Evolutionary conservation across 441 rosid genomes (phyloP), one percentile per base, ranked within the genome.

Genomic region (Bocquillonia castaneifolia): DNA sequence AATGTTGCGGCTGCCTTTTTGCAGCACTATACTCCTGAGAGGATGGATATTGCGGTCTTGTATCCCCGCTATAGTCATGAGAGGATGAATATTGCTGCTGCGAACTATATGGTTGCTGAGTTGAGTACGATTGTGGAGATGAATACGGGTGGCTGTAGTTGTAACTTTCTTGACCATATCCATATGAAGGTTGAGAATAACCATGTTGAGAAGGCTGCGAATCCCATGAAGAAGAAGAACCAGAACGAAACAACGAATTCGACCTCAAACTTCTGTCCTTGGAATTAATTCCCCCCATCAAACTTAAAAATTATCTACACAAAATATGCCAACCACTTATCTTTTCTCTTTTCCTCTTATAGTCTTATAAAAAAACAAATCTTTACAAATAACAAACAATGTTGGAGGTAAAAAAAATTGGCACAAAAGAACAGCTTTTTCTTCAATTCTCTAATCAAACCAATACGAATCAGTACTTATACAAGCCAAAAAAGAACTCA

Each of bases 221-320:
- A 79, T 76, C 82, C 85, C 86, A 72, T 9, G 85, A 74, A 29
- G 90, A 78, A 36, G 90, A 78, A 8, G 91, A 80, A 76, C 74
- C 47, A 8, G 88, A 79, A 7, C 80, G 79, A 15, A 22, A 23
- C 1, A 80, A 72, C 34, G 91, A 79, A 71, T 60, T 69, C 69
- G 83, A 81, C 72, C 84, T 77, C 86, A 75, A 81, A 57, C 77
- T 81, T 4, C 36, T 77, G 29, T 84, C 93, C 66, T 72, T 85
- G 1, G 97, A 91, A 73, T 67, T 85, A 59, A 67, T 83, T 15
- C 79, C 75, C 61, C 99, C 99, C 99, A 93, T 93, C 77, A 76
- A 77, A 73, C 74, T 44, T 7, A 3, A 34, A 74, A 72, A n/a
- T 68, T 39, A 58, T 68, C 65, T 57, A 55, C 17, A 63, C 20